Base-by-base conservation (phyloP, 2,329 filamentous ascomycete species). In the Talaromyces sp. region DNA sequence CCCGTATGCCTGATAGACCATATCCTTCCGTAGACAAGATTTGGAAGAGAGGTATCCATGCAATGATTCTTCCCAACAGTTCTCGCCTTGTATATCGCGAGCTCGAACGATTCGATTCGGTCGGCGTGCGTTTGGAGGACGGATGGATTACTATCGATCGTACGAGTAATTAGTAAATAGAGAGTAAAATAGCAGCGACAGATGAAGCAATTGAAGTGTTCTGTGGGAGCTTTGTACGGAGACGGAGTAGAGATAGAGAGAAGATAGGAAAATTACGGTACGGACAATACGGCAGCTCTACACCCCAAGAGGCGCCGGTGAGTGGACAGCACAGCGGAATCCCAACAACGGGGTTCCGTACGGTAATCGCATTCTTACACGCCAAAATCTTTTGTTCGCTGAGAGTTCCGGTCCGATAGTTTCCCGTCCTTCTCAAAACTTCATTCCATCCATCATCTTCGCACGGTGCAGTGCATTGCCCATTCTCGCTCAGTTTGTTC, bases 401-500 rank as follows among this genome's bases (percentile, higher is more conserved):
- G 56, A 45, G 36, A 59, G 56, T 59, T 68, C 66, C 64, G 68
- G 68, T 71, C 69, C 68, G 59, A 63, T 63, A 53, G 54, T 53
- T 62, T 58, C 64, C 64, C 51, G 60, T 63, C 22, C 51, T 64
- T 31, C 58, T 61, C 29, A 51, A 47, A 47, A 62, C 47, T 66
- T 64, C 65, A 60, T 36, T 56, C 38, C 31, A 59, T 27, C 38
- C 19, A 31, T 17, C 34, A 25, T 40, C 56, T 43, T 51, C 58
- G 15, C 6, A 38, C 59, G 54, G 66, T n/a, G n/a, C n/a, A 56
- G 66, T 66, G 64, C 61, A 63, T 53, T 66, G 59, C 58, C 54
- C 58, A 49, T 62, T 64, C 65, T 43, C 29, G 53, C 65, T 87
- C 79, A 84, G 84, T 88, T 65, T 86, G 69, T 75, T 76, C 27